A percentile compares a stretch with the other conserved stretches of the same genome.
Evolutionary conservation across 2,329 filamentous ascomycete genomes (phyloP).

Genomic region (Pseudocercospora eumusae): DNA sequence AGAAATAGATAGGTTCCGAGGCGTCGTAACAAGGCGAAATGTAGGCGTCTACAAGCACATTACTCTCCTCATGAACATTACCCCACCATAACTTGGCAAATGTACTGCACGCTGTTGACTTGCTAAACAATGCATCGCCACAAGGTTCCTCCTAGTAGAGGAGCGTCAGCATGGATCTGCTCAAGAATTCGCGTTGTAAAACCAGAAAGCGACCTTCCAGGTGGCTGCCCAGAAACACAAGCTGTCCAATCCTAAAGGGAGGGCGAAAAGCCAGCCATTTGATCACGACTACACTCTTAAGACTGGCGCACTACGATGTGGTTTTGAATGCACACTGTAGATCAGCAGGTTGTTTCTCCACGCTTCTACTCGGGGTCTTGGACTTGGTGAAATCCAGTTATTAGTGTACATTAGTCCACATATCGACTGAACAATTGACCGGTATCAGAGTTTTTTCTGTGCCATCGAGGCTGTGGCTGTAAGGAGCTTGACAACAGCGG

Average conservation of each 20-base stretch:
- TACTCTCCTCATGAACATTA: background rate
- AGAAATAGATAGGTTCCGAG: too few relatives aligned
- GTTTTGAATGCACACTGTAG: background rate
- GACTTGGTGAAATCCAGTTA: too few relatives aligned
- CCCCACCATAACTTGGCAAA: background rate
- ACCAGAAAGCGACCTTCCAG: too few relatives aligned
- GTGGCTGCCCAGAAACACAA: background rate
- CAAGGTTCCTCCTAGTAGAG: background rate
- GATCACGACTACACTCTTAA: background rate
- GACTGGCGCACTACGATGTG: background rate
- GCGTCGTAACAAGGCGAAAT: too few relatives aligned
- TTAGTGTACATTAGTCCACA: too few relatives aligned
- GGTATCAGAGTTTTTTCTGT: too few relatives aligned
- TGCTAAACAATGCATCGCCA: background rate
- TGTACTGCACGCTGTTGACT: background rate
- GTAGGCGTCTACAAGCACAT: too few relatives aligned
- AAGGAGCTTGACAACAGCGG: too few relatives aligned
- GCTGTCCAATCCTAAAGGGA: too few relatives aligned
- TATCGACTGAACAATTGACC: too few relatives aligned
- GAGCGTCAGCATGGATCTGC: background rate
- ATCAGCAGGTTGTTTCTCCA: background rate
- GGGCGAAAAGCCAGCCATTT: too few relatives aligned
- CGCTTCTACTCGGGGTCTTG: background rate
- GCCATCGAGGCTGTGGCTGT: too few relatives aligned
- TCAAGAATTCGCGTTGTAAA: background rate